Conservation (phyloP, 148 eudicot species). For the Rhododendron molle region DNA sequence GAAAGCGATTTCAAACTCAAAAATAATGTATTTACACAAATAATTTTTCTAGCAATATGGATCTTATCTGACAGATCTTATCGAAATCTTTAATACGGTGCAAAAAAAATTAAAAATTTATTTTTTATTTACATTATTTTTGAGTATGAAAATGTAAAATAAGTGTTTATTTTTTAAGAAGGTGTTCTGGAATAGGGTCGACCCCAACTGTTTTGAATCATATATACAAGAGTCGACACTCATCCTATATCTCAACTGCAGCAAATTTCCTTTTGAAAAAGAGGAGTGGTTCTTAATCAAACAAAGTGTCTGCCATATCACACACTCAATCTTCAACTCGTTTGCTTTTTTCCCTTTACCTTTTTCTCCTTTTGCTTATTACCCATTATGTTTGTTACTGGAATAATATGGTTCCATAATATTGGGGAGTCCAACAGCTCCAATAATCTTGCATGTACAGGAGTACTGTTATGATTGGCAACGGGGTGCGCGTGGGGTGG, state of each 20-base stretch:
- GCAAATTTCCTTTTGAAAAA: neutral
- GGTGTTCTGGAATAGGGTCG: too few species aligned
- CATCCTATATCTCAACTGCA: neutral
- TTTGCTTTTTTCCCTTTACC: neutral
- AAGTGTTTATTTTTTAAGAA: too few species aligned
- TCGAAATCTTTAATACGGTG: too few species aligned
- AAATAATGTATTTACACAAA: too few species aligned
- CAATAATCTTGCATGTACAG: neutral
- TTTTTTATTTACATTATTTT: too few species aligned
- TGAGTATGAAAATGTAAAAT: too few species aligned
- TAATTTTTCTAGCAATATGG: too few species aligned
- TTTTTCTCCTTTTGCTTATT: neutral
- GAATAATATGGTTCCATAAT: neutral
- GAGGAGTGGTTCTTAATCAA: neutral
- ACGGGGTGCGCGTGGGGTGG: too few species aligned
- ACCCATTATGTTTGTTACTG: neutral
- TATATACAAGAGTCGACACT: too few species aligned
- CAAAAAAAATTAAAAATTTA: too few species aligned
- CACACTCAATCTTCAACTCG: slow-evolving; percentile 1
- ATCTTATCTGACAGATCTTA: too few species aligned
- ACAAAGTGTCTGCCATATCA: neutral
- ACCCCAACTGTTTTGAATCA: neutral
- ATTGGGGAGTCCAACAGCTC: neutral
- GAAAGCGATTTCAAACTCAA: too few species aligned
- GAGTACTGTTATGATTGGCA: neutral